Evolutionary conservation across 2,329 filamentous ascomycete genomes (phyloP), one percentile per base, ranked within the genome.

Genomic region (Talaromyces sp.): DNA sequence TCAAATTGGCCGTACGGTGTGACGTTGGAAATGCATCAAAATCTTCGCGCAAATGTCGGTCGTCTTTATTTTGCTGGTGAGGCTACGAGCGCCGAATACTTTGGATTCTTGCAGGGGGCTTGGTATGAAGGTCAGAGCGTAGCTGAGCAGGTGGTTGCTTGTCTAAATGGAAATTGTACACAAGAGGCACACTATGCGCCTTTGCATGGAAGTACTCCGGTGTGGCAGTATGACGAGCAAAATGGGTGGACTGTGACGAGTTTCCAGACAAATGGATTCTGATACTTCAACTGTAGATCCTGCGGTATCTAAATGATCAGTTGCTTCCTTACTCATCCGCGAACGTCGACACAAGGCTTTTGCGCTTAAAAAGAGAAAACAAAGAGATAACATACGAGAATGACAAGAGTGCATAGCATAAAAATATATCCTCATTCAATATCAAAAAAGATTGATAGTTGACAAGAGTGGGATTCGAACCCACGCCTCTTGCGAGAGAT

Each of bases 1-100:
- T 86, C 84, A 40, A 89, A 89, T 70, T 90, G 87, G 88, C 87
- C 87, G 0, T 75, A 82, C 0, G 84, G 84, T 0, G 85, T 85
- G 48, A 86, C 84, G 0, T 76, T 90, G 0, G 83, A 88, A 68
- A 84, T 81, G 76, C 87, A 90, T 66, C 83, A 89, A 69, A 89
- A 90, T 66, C 77, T 90, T 11, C 82, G 87, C 0, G 85, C 86
- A n/a, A 88, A 88, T 64, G 73, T 87, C 0, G 81, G 80, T 8
- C 74, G 84, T 0, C 71, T 90, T 2, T 88, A 82, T 77, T 90
- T 88, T 65, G 86, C 87, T 0, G 87, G 87, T 0, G 87, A 90
- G 70, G 84, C 83, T 1, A 88, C 82, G 0, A 86, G 83, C 46
- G 80, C 84, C 0, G 79, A 84, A 67, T 88, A 87, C 70, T 90